Conservation (phyloP, 2,329 filamentous ascomycete genomes). For the Xylariales sp. region DNA sequence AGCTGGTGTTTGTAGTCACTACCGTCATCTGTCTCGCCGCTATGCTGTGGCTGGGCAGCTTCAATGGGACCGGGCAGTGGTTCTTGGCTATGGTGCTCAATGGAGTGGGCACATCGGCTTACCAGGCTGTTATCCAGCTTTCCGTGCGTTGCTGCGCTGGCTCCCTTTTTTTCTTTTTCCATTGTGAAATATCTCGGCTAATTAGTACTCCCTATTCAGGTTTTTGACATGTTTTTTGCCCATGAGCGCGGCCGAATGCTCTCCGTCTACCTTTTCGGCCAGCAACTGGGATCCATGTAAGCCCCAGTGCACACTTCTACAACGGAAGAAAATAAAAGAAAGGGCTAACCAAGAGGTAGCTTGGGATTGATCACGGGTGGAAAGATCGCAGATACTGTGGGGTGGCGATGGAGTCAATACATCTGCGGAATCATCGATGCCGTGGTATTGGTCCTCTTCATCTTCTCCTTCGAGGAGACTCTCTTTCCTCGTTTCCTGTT, state of each 20-base stretch:
- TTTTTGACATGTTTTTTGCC: conserved; percentile 34
- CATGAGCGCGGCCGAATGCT: conserved; percentile 31
- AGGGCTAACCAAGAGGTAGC: too few relatives aligned
- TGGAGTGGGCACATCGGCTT: conserved; percentile 29
- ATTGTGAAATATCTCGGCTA: too few relatives aligned
- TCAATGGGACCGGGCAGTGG: not conserved
- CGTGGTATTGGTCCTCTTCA: not conserved
- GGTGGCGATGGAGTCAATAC: conserved; percentile 2
- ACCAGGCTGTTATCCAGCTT: conserved; percentile 32
- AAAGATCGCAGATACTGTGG: conserved; percentile 2
- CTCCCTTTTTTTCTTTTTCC: too few relatives aligned
- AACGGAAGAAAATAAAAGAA: not conserved
- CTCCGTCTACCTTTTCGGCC: conserved; percentile 32
- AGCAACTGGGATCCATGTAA: conserved; percentile 31
- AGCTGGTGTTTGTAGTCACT: conserved; percentile 29
- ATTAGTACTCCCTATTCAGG: conserved; percentile 4
- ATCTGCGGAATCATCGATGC: not conserved
- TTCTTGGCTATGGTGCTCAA: conserved; percentile 22
- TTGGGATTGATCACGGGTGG: conserved; percentile 1
- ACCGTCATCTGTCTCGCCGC: conserved; percentile 18
- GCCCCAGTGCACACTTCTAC: not conserved
- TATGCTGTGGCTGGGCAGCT: not conserved
- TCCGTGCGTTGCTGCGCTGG: conserved; percentile 11
- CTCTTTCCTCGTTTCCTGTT: conserved; percentile 2
- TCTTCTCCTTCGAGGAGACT: not conserved